These are phyloP conservation scores for Davidsoniella eucalypti DNA, from an alignment of 2,329 filamentous ascomycete species.

Conservation along the genomic window DNA sequence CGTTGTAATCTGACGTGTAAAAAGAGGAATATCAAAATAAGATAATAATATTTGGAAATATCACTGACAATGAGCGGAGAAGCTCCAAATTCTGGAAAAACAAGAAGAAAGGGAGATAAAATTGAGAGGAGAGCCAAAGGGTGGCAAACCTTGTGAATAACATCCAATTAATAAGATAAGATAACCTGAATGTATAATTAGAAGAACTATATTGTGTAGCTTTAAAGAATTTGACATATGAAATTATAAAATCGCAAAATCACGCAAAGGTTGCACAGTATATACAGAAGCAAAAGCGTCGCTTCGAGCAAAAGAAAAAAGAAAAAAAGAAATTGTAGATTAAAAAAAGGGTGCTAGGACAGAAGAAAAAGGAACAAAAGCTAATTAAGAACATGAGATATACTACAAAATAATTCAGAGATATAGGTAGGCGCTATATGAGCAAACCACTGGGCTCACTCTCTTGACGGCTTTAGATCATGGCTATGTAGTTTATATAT, in stretches of 20 bases:
- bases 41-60: conserved; percentile 3
- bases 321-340: background rate
- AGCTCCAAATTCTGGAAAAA: conserved; percentile 3
- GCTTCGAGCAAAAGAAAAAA: background rate
- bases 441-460: no score
- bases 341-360: background rate
- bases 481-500: no score
- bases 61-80: conserved; percentile 7
- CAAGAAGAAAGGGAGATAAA: conserved; percentile 1
- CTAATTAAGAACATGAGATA: background rate
- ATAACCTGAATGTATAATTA: background rate
- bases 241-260: no score
- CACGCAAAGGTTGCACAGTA: no score
- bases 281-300: no score
- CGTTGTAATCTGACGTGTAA: background rate
- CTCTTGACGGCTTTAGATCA: no score
- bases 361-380: background rate
- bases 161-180: background rate
- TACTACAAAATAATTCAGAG: no score
- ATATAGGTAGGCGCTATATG: no score
- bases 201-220: no score
- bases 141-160: background rate
- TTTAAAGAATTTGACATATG: no score
- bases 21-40: conserved; percentile 4
- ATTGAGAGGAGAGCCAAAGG: no score